These are phyloP conservation scores for Pelagophyceae sp. DNA, from an alignment of 352 stramenopile species.

Conservation along the genomic window DNA sequence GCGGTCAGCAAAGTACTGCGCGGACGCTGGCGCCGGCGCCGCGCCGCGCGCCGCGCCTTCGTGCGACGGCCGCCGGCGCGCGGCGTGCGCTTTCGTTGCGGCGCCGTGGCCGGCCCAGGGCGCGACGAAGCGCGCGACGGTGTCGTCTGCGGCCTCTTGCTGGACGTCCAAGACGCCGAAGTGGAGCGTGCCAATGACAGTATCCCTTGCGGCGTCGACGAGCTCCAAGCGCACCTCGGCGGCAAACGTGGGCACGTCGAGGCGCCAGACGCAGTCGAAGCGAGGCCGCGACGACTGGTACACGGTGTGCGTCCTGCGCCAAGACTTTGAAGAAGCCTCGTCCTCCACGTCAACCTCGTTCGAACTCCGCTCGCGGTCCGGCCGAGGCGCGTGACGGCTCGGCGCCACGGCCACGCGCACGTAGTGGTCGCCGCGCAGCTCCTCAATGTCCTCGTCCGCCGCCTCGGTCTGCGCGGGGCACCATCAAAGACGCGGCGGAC, in stretches of 20 bases:
- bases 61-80: too few species aligned
- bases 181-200: background rate
- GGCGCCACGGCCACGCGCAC: background rate
- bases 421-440: slow-evolving; percentile 8
- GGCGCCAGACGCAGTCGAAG: background rate
- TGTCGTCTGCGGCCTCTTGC: background rate
- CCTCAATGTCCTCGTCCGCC: background rate
- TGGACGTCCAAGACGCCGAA: slow-evolving; percentile 9
- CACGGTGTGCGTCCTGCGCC: slow-evolving; percentile 8
- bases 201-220: slow-evolving; percentile 7
- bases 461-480: background rate
- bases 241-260: background rate
- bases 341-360: background rate
- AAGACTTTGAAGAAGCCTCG: background rate
- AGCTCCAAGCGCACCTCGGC: slow-evolving; percentile 9
- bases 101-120: background rate
- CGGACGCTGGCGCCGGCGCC: background rate
- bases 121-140: background rate
- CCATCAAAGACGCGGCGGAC: too few species aligned
- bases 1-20: slow-evolving; percentile 4
- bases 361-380: background rate
- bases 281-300: background rate
- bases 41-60: background rate
- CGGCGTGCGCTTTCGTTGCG: background rate
- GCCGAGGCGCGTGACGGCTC: background rate